Conservation (phyloP, 2,329 filamentous ascomycete genomes). For the Fusarium praegraminearum region DNA sequence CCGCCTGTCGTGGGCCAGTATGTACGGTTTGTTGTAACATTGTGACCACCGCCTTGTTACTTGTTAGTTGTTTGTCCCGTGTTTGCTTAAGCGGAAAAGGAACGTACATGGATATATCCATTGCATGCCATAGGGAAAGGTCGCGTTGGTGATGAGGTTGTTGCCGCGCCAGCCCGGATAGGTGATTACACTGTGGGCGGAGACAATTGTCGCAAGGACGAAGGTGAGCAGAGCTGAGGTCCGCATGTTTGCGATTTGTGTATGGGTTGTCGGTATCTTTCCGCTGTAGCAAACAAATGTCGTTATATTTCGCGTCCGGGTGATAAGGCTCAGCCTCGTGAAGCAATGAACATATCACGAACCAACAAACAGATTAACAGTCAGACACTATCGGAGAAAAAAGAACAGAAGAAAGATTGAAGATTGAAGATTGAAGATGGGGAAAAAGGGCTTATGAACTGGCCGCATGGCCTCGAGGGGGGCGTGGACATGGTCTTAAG, state of each 20-base stretch:
- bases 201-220: conserved; percentile 62
- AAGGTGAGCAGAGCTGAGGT: conserved; percentile 58
- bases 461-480: conserved; percentile 37
- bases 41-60: conserved; percentile 82
- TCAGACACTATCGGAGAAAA: conserved; percentile 18
- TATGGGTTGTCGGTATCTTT: neutral
- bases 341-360: conserved; percentile 30
- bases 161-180: conserved; percentile 91
- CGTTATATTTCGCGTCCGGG: conserved; percentile 7
- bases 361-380: conserved; percentile 3
- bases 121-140: conserved; percentile 90
- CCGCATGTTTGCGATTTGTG: conserved; percentile 56
- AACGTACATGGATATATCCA: conserved; percentile 93
- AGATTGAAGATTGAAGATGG: conserved; percentile 13
- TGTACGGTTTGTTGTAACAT: conserved; percentile 82
- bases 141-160: conserved; percentile 82
- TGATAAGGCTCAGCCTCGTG: conserved; percentile 38
- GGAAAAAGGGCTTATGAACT: conserved; percentile 16
- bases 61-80: conserved; percentile 27
- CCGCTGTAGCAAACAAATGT: conserved; percentile 2
- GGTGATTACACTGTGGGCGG: conserved; percentile 84
- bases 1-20: conserved; percentile 92
- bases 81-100: neutral
- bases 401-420: conserved; percentile 14
- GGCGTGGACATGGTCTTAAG: conserved; percentile 46